Conservation (phyloP, 2,329 filamentous ascomycete genomes). For the Davidsoniella neocaledoniae region DNA sequence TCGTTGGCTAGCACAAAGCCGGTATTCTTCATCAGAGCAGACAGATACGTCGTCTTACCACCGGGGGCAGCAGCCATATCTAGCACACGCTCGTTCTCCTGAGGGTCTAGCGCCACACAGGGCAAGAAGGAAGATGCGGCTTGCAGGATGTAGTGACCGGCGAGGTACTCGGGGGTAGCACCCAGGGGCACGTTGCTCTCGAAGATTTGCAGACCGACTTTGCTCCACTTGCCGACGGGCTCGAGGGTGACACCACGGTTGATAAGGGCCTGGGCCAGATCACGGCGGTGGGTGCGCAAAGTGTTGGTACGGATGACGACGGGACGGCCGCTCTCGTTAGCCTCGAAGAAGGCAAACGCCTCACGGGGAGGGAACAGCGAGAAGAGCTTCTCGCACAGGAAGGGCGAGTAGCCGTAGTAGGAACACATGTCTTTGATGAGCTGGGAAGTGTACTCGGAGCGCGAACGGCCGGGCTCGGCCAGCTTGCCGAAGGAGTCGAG, state of each 20-base stretch:
- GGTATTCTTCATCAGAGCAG: constrained; percentile 93
- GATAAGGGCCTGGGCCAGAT: constrained; percentile 84
- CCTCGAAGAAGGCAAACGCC: constrained; percentile 96
- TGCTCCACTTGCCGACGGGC: constrained; percentile 96
- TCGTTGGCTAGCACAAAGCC: constrained; percentile 94
- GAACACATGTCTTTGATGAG: constrained; percentile 82
- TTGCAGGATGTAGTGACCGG: constrained; percentile 94
- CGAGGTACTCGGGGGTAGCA: constrained; percentile 93
- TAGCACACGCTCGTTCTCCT: constrained; percentile 79
- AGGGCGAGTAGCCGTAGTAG: constrained; percentile 93
- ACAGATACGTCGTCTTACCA: constrained; percentile 90
- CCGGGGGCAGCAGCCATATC: constrained; percentile 92
- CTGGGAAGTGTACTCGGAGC: constrained; percentile 75
- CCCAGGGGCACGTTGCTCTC: constrained; percentile 72
- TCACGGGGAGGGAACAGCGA: constrained; percentile 83
- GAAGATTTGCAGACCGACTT: constrained; percentile 92
- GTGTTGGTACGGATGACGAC: constrained; percentile 97
- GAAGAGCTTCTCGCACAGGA: constrained; percentile 90
- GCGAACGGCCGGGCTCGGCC: constrained; percentile 60
- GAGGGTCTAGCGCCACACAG: constrained; percentile 90
- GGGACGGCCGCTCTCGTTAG: constrained; percentile 86
- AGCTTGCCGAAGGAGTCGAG: constrained; percentile 77
- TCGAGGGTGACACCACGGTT: constrained; percentile 93
- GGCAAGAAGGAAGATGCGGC: constrained; percentile 92
- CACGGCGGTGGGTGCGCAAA: constrained; percentile 55